Conservation (phyloP, 768 basidiomycete species). For the Lactarius hengduanensis region DNA sequence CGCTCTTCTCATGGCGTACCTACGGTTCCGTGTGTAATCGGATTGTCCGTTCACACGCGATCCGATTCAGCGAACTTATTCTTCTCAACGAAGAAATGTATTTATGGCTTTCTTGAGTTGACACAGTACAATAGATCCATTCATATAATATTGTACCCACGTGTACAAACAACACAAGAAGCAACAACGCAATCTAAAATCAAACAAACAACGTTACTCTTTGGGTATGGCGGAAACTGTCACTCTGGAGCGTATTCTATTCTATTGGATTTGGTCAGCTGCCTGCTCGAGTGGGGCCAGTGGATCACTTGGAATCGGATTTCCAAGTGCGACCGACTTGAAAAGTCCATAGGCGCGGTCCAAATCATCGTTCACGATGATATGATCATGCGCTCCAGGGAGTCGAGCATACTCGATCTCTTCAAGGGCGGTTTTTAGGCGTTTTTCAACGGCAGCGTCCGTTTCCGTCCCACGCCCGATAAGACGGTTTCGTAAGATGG, state of each 20-base stretch:
- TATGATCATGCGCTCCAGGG: conserved; percentile 68
- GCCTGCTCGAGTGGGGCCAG: conserved; percentile 66
- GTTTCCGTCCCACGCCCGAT: conserved; percentile 82
- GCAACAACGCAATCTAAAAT: not conserved
- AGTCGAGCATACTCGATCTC: conserved; percentile 86
- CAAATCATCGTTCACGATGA: conserved; percentile 89
- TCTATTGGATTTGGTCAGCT: not conserved
- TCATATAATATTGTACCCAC: conserved; percentile 1
- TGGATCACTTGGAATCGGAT: conserved; percentile 54
- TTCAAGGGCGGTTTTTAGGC: conserved; percentile 71
- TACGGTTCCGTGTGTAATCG: conserved; percentile 58
- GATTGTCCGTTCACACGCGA: not conserved
- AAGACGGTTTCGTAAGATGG: conserved; percentile 68
- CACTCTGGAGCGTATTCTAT: conserved; percentile 3
- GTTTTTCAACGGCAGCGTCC: conserved; percentile 64
- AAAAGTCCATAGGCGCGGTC: conserved; percentile 81
- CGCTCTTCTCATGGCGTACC: conserved; percentile 83
- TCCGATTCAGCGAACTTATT: not conserved
- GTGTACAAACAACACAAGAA: not conserved
- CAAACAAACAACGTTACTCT: conserved; percentile 1
- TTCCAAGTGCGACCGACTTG: conserved; percentile 72
- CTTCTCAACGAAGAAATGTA: conserved; percentile 1
- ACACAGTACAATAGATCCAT: not conserved
- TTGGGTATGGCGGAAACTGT: not conserved
- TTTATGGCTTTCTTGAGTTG: conserved; percentile 1